These are phyloP conservation scores for Raffaelea deltoideospora DNA, from an alignment of 2,329 filamentous ascomycete species.

Conservation along the genomic window DNA sequence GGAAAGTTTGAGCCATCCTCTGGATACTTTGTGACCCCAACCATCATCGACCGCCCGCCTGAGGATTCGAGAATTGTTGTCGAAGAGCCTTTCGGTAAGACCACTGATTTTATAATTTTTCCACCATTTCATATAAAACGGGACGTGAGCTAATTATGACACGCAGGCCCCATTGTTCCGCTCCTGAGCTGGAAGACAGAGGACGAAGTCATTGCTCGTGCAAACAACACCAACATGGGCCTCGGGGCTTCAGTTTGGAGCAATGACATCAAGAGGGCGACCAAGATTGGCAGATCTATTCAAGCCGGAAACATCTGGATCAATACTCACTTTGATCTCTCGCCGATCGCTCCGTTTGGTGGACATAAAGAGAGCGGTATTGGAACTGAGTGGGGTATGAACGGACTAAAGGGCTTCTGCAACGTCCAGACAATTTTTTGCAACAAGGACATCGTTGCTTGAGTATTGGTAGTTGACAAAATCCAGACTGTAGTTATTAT, in stretches of 20 bases:
- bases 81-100: slow-evolving; percentile 31
- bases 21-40: slow-evolving; percentile 41
- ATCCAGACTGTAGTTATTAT: too few relatives aligned
- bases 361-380: slow-evolving; percentile 34
- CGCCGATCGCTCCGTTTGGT: slow-evolving; percentile 25
- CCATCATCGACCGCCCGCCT: slow-evolving; percentile 44
- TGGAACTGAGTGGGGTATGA: not conserved
- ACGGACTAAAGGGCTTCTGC: not conserved
- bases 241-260: not conserved
- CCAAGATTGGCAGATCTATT: slow-evolving; percentile 27
- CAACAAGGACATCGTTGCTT: too few relatives aligned
- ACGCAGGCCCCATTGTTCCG: slow-evolving; percentile 23
- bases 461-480: too few relatives aligned
- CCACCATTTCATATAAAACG: too few relatives aligned
- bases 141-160: too few relatives aligned
- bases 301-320: slow-evolving; percentile 39
- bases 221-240: not conserved
- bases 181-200: slow-evolving; percentile 26
- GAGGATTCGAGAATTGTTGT: slow-evolving; percentile 37
- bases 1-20: slow-evolving; percentile 12
- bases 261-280: slow-evolving; percentile 24
- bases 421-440: not conserved
- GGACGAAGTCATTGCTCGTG: not conserved
- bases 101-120: not conserved
- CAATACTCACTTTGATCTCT: slow-evolving; percentile 26